Base-by-base conservation (phyloP, 2,329 filamentous ascomycete species). In the Pseudodiploospora longispora region DNA sequence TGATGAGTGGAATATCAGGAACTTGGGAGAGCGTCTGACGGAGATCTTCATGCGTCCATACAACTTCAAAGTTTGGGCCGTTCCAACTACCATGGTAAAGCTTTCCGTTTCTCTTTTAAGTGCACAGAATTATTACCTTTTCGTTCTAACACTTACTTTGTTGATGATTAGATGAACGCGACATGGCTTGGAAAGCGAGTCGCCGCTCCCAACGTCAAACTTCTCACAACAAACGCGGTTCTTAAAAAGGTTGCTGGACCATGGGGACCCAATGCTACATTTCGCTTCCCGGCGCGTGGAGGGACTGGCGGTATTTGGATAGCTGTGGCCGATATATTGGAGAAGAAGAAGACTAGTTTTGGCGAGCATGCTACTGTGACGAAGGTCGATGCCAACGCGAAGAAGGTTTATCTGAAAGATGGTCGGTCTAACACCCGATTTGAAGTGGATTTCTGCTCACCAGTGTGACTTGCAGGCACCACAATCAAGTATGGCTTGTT, bases 61-160 rank as follows among this genome's bases (percentile, higher is more conserved):
- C 76, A 95, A 95, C 78, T 95, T 82, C 80, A 95, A 95, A 72
- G 89, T 95, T 60, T 95, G 89, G 89, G 89, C 88, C 51, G 87
- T 95, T 55, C 89, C 89, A 41, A 95, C 88, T 34, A 91, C 85
- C 52, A 90, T 91, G 80, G 86, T 89, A 74, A 59, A 19, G 74
- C 35, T 54, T 10, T 38, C 9, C 27, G 36, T 10, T 38, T 8
- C 10, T 34, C 32, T 9, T 34, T 19, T 19, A 2, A 19, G 2
- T 19, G 19, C 19, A 19, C 19, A 19, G 2, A 19, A 19, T 19
- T 19, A 19, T 3, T 2, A 19, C 19, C 3, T 19, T 19, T 19
- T 19, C 19, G 19, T 19, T 19, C 19, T n/a, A 9, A n/a, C 29
- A 6, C 19, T 3, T 5, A 19, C 19, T 19, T 19, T 19, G 19